Evolutionary conservation across 345 rosid genomes (phyloP), one percentile per base, ranked within the genome.

Genomic region (Cardamine occulta): DNA sequence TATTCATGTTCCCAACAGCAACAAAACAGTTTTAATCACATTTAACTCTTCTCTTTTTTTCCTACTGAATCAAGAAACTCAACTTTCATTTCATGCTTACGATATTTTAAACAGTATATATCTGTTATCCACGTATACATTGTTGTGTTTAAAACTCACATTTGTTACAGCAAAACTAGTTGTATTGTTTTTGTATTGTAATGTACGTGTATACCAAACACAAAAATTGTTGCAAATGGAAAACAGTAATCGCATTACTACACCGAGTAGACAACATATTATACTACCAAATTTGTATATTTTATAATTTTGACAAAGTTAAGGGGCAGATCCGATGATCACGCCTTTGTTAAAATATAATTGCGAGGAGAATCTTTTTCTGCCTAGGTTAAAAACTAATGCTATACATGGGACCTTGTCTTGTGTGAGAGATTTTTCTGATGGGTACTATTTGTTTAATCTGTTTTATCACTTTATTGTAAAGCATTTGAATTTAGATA

Each of bases 291-390:
- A 63, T 14, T 13, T 24, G 15, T 26, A 26, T n/a, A 64, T 21
- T 44, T 23, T 61, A 26, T 21, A 21, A 13, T 49, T 49, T 51
- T 37, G 63, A 72, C 42, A 39, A 51, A 39, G 17, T 14, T 18
- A 63, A 59, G 47, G 42, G 24, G 26, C 62, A 56, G 70, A 73
- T 63, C 70, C 77, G 70, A 63, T 54, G 75, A 73, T 73, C 47
- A 52, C 45, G 70, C 45, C 70, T 73, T 45, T 57, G 47, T 40
- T 55, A 64, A 52, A 40, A 1, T 44, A 40, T 55, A 74, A 63
- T 39, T n/a, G 12, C 4, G 55, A 42, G 29, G 35, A 62, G 45
- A 73, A 63, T 63, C 56, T 63, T 54, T 24, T 52, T 72, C 32
- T 67, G 32, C 48, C 14, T 67, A 14, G 5, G 60, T 52, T 21